Evolutionary conservation across 2,329 filamentous ascomycete genomes (phyloP), one percentile per base, ranked within the genome.

Genomic region (Pezicula radicicola): DNA sequence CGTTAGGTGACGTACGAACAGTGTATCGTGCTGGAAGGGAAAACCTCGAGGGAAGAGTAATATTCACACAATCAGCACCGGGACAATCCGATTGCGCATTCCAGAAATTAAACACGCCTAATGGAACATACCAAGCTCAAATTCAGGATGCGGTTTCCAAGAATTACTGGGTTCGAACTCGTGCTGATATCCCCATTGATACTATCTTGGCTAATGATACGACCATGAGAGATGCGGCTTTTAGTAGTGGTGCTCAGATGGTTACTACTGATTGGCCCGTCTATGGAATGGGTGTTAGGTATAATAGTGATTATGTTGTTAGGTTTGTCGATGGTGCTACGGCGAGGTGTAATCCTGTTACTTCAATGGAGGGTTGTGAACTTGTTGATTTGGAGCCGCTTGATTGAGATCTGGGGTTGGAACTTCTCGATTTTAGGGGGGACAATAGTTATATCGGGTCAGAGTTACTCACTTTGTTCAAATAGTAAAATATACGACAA

Each of bases 61-160:
- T 79, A 13, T 79, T 78, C 60, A 77, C 75, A 8, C 78, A 79
- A 56, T 68, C 71, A 0, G 54, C 70, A 3, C 75, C 75, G 36
- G 76, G 75, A 18, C 60, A 70, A 1, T 50, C 70, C 0, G 75
- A 78, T 54, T 73, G 70, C 43, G 76, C 76, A 0, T 75, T 79
- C 55, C 75, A 77, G 58, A 79, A 78, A 65, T 16, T 48, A 67
- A 76, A 36, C 75, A 78, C 19, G 62, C 46, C 46, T 12, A 48
- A 64, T 46, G 74, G 72, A 9, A 72, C 72, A 6, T 78, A 78
- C 63, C 44, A 46, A 13, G 10, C 72, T 16, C n/a, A 40, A 15
- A 40, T 40, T 13, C 37, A 40, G 15, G 37, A n/a, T 19, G 37
- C 37, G n/a, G 37, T 40, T n/a, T n/a, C 37, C 16, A 40, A 40